Percentiles rank a stretch among this genome's conserved stretches.
Evolutionary conservation across 2,329 filamentous ascomycete species (phyloP).

Genomic region (Aspergillus sp.): DNA sequence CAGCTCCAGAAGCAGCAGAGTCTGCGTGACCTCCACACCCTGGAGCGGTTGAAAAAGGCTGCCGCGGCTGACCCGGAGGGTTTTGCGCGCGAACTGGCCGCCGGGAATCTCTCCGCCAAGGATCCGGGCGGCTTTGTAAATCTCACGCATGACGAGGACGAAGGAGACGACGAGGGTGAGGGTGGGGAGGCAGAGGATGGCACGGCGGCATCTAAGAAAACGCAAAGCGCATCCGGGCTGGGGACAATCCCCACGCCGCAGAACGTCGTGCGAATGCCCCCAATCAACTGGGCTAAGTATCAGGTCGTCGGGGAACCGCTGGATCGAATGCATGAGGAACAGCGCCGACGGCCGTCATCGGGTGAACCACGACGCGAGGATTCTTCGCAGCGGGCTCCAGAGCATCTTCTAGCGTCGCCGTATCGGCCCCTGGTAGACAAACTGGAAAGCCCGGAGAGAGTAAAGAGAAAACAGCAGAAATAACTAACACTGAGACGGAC

Average conservation of each 20-base stretch:
- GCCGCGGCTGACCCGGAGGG: constrained; percentile 69
- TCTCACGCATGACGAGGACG: constrained; percentile 37
- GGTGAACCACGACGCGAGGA: constrained; percentile 42
- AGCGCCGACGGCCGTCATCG: constrained; percentile 61
- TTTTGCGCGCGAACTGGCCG: constrained; percentile 67
- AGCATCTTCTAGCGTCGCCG: constrained; percentile 56
- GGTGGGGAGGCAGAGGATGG: constrained; percentile 16
- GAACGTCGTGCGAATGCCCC: constrained; percentile 79
- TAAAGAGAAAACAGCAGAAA: constrained; percentile 34
- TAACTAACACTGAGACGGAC: constrained; percentile 22
- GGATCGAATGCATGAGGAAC: constrained; percentile 80
- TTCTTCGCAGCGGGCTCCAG: constrained; percentile 38
- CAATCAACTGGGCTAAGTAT: constrained; percentile 94
- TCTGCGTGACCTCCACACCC: constrained; percentile 67
- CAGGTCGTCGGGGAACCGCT: constrained; percentile 82
- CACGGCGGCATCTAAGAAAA: background rate
- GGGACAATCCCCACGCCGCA: constrained; percentile 71
- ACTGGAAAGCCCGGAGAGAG: constrained; percentile 37
- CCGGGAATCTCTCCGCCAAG: constrained; percentile 56
- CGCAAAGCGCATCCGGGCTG: constrained; percentile 45
- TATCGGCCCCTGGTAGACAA: constrained; percentile 60
- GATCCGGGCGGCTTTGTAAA: constrained; percentile 33
- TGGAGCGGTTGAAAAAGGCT: constrained; percentile 68
- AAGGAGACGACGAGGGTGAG: constrained; percentile 31
- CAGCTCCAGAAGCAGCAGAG: constrained; percentile 83